These are phyloP conservation scores for Nasturtium officinale DNA, from an alignment of 345 rosid genomes.

Conservation along the genomic window DNA sequence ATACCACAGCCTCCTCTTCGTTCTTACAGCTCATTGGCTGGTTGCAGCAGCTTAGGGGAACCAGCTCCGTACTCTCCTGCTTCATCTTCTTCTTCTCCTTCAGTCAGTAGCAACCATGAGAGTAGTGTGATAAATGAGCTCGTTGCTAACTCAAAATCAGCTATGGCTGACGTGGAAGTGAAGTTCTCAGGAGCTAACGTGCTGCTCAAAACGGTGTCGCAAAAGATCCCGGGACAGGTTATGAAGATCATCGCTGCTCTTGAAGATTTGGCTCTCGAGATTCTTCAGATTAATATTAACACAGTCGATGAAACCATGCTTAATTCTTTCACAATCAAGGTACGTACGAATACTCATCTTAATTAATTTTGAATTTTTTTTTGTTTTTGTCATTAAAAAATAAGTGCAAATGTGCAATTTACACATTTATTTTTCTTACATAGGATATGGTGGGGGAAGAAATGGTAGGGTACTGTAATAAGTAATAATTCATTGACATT, in stretches of 20 bases:
- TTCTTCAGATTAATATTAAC: slow-evolving; percentile 65
- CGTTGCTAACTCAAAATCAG: slow-evolving; percentile 80
- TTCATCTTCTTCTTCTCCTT: slow-evolving; percentile 63
- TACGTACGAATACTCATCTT: slow-evolving; percentile 42
- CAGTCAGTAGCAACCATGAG: slow-evolving; percentile 43
- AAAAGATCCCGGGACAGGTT: slow-evolving; percentile 80
- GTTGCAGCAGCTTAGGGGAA: slow-evolving; percentile 45
- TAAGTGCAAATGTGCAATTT: background rate
- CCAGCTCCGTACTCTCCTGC: slow-evolving; percentile 49
- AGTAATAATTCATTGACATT: slow-evolving; percentile 29
- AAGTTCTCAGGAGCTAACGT: slow-evolving; percentile 87
- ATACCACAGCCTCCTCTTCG: slow-evolving; percentile 53
- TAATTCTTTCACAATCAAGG: slow-evolving; percentile 97
- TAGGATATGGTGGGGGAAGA: slow-evolving; percentile 22
- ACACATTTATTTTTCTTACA: slow-evolving; percentile 9
- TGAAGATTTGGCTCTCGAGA: slow-evolving; percentile 80
- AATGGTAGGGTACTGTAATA: slow-evolving; percentile 38
- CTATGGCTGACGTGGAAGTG: slow-evolving; percentile 89
- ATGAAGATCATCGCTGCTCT: slow-evolving; percentile 74
- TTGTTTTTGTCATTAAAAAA: background rate
- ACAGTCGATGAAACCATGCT: slow-evolving; percentile 73
- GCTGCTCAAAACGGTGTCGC: slow-evolving; percentile 79
- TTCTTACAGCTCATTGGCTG: slow-evolving; percentile 33
- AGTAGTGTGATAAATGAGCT: slow-evolving; percentile 60
- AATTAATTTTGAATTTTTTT: background rate